Evolutionary conservation across 495 filamentous ascomycete species (phyloP).

Genomic region (Trichoderma gamsii): DNA sequence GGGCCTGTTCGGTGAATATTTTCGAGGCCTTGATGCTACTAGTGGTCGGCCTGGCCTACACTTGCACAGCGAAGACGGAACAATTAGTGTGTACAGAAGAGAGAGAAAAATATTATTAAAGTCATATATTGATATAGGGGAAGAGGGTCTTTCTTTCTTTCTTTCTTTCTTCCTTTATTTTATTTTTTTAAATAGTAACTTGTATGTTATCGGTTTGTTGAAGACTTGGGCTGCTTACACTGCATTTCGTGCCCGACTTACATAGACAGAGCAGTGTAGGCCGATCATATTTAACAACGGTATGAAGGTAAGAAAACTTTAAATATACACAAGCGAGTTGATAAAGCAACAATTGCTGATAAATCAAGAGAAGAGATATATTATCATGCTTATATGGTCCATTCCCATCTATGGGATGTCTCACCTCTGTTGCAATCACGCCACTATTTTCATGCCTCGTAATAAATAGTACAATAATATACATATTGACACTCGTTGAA

Average conservation of each 20-base stretch:
- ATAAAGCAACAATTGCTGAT: too few relatives aligned
- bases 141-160: too few relatives aligned
- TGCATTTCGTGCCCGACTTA: neutral
- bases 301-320: too few relatives aligned
- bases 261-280: neutral
- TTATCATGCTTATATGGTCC: neutral
- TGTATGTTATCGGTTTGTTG: too few relatives aligned
- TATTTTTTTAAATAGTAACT: too few relatives aligned
- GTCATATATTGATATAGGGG: neutral
- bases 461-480: constrained; percentile 4
- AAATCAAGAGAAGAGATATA: neutral
- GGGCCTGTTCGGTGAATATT: neutral
- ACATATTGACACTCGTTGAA: neutral
- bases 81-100: too few relatives aligned
- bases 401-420: neutral
- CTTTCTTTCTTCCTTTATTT: too few relatives aligned
- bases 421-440: neutral
- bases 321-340: too few relatives aligned
- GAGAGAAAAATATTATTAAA: too few relatives aligned
- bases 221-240: too few relatives aligned
- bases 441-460: neutral
- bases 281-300: too few relatives aligned
- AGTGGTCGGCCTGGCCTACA: neutral
- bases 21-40: neutral
- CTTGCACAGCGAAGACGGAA: neutral